phyloP scores from a whole-genome alignment of 371 early-diverging fungal species.

The Mucor circinelloides region DNA sequence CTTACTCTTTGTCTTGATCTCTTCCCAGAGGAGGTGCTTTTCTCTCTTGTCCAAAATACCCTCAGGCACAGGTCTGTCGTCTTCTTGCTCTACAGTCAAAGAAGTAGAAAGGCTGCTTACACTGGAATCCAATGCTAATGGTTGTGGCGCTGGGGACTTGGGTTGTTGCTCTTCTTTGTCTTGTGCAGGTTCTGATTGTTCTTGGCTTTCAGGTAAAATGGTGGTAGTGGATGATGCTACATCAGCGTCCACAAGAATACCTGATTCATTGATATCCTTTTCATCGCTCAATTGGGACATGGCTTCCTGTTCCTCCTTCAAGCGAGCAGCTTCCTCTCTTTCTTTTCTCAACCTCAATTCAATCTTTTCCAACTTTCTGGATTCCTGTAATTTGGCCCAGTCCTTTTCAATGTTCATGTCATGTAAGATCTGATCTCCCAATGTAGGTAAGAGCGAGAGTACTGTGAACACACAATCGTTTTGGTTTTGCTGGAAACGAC shows the following conservation, averaged over 20 bases:
- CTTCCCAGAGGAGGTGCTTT: slow-evolving; percentile 86
- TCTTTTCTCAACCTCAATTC: slow-evolving; percentile 28
- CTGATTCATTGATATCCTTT: not conserved
- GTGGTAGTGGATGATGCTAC: not conserved
- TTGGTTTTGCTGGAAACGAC: slow-evolving; percentile 93
- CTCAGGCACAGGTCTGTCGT: slow-evolving; percentile 11
- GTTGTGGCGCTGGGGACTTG: not conserved
- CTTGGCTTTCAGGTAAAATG: not conserved
- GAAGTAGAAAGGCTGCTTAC: slow-evolving; percentile 30
- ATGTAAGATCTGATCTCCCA: slow-evolving; percentile 75
- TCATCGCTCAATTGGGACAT: slow-evolving; percentile 8
- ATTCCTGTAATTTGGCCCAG: slow-evolving; percentile 69
- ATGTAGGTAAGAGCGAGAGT: slow-evolving; percentile 71
- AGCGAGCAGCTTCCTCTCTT: slow-evolving; percentile 18
- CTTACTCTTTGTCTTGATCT: slow-evolving; percentile 82
- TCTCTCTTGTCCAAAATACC: slow-evolving; percentile 52
- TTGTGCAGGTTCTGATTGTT: not conserved
- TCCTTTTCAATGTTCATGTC: slow-evolving; percentile 80
- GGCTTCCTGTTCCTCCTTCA: slow-evolving; percentile 15
- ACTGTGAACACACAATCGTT: slow-evolving; percentile 88
- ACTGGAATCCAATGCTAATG: slow-evolving; percentile 26
- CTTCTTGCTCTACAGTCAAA: slow-evolving; percentile 8
- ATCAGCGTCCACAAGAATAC: slow-evolving; percentile 4
- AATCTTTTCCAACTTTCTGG: slow-evolving; percentile 42
- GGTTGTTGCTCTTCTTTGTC: not conserved